Evolutionary conservation across 2,329 filamentous ascomycete genomes (phyloP), one percentile per base, ranked within the genome.

Genomic region (Curvularia sp.): DNA sequence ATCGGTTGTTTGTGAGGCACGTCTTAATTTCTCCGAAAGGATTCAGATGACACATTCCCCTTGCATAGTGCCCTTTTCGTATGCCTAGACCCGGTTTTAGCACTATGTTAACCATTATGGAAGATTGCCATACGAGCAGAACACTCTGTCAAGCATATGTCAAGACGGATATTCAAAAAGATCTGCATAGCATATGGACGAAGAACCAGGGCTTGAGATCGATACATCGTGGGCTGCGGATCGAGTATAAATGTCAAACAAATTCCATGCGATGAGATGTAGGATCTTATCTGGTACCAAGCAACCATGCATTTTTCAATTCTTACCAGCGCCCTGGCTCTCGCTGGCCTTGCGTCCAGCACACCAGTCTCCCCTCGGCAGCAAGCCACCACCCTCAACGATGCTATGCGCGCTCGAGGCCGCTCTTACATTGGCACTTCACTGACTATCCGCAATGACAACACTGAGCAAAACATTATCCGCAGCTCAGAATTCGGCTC

Each of bases 341-440:
- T 73, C 33, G 55, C 63, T 35, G 56, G 60, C 53, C 59, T 61
- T 44, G 60, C 61, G 15, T 18, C 49, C 7, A 60, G 65, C 10
- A 53, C 60, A 26, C 69, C 68, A 10, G 54, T 64, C 26, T 60
- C 65, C 49, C 30, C 53, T 33, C 65, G 68, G 20, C 55, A 58
- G n/a, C 44, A 49, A 58, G 69, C 65, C 12, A 58, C 55, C 20
- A 59, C 58, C 6, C 65, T 71, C 22, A 61, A 71, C 44, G 64
- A 62, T 15, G 69, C 69, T 28, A 65, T 69, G 10, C 53, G 60
- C 7, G 57, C 67, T 9, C 62, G 62, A 47, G 73, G 72, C 13
- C 72, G 73, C n/a, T 61, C 61, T 3, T 77, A 74, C 59, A 72
- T 77, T 26, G 75, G 75, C 39, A 77, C 74, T 12, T 74, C 75